Evolutionary conservation across 1,284 basidiomycete genomes (phyloP), one percentile per base, ranked within the genome.

Genomic region (Porodaedalea pini): DNA sequence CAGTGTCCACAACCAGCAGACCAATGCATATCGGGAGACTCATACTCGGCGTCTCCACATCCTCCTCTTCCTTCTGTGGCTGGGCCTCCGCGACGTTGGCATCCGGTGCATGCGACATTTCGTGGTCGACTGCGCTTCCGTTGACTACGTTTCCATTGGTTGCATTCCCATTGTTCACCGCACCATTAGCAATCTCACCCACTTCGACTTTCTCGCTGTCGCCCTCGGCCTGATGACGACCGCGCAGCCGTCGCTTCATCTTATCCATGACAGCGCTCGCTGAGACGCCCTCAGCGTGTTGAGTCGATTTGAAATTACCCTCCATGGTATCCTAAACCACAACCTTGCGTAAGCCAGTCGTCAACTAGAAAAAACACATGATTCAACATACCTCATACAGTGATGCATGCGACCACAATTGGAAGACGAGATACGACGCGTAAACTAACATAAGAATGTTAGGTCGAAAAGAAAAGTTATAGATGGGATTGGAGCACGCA

Each of bases 371-470:
- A 15, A 11, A 17, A 5, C n/a, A 17, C n/a, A n/a, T n/a, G n/a
- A 15, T 17, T 4, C 2, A 4, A 31, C 25, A n/a, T 29, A 31
- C 45, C 51, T 81, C 74, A 71, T 90, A 95, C 8, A 94, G 79
- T 64, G 92, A 81, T 17, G 83, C 81, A 69, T 96, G 93, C 0
- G 92, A 92, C 79, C 84, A 94, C 31, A 95, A 80, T 67, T 94
- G 92, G 73, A 95, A 96, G 50, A 92, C 65, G 32, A 95, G 78
- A 68, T 92, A 94, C 17, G 82, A 79, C 17, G 75, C 65, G 68
- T 94, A 92, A 58, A 87, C 86, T 88, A n/a, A 61, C 5, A 47
- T 17, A 21, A 32, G 43, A n/a, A 2, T 25, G 39, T 17, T 17
- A 53, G 39, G 53, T 17, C 25, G n/a, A 61, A 8, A 11, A 25